Evolutionary conservation across 2,329 filamentous ascomycete species (phyloP), one percentile per base, ranked within the genome.

Genomic region (Ilyonectria sp.): DNA sequence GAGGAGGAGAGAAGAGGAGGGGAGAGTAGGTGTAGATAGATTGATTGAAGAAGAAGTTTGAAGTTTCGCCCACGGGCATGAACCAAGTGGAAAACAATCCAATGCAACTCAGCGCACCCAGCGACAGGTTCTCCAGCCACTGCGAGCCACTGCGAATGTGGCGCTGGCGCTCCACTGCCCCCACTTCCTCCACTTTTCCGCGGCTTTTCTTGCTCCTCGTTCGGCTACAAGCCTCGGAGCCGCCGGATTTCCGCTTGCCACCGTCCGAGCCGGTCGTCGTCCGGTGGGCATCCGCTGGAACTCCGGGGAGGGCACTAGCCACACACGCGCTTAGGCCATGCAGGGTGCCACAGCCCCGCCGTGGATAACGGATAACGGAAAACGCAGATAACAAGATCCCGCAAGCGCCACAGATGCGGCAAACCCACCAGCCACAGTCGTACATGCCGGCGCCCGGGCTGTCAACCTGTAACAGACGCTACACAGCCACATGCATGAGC

Each of bases 141-240:
- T 54, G 55, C 61, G 65, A 71, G 67, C 67, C 65, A 59, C 54
- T 44, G 63, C 33, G 56, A 59, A 57, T 74, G 69, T 68, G 72
- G 69, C 68, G 57, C 35, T 31, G 23, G 54, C 52, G 58, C 50
- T 68, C 72, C 73, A 75, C 71, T 47, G 3, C 10, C 65, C 59
- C 64, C 58, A 66, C 58, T 59, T 33, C 33, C 63, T 65, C 74
- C 74, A 73, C 71, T 75, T 75, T 75, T 76, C 67, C 68, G 74
- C 66, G 72, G 46, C 63, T 74, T 76, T 75, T 75, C 69, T 63
- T 67, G 58, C 62, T 65, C 43, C 67, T 69, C 59, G 64, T 68
- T 76, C 74, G 74, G 74, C 72, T 69, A 65, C 71, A 75, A 72
- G 71, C 69, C 75, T 76, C 75, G 75, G 76, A 76, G 71, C 75